A percentile compares a stretch with the other conserved stretches of the same genome.
These are phyloP conservation scores for Pythium insidiosum DNA, from an alignment of 352 stramenopile genomes.

Conservation along the genomic window DNA sequence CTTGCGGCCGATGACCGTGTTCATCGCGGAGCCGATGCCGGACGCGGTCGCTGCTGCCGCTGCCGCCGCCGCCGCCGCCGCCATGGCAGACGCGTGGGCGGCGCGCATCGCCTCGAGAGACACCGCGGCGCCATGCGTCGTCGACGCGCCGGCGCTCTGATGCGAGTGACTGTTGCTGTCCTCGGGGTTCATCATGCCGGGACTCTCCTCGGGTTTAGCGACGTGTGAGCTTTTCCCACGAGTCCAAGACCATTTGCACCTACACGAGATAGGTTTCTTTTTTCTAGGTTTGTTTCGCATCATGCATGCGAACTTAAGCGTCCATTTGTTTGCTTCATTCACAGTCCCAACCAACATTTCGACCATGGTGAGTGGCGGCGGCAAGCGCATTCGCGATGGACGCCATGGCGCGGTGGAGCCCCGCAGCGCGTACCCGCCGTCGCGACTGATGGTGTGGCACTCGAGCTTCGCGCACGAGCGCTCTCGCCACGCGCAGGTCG, in stretches of 20 bases:
- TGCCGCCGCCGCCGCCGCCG: neutral
- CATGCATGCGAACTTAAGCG: neutral
- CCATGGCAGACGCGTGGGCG: neutral
- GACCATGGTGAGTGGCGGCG: constrained; percentile 65
- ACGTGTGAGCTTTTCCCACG: too few relatives aligned
- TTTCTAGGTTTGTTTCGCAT: neutral
- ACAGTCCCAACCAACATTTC: neutral
- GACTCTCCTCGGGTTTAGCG: constrained; percentile 21
- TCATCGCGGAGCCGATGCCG: neutral
- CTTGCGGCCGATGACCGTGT: constrained; percentile 7
- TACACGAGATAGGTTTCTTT: neutral
- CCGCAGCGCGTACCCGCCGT: constrained; percentile 18
- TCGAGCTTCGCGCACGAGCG: constrained; percentile 29
- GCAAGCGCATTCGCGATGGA: constrained; percentile 27
- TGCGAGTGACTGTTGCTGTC: too few relatives aligned
- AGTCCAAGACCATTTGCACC: too few relatives aligned
- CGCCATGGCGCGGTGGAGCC: constrained; percentile 4
- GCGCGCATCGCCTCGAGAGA: too few relatives aligned
- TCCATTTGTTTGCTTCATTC: neutral
- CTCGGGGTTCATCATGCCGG: neutral
- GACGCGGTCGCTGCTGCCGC: neutral
- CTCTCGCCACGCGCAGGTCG: constrained; percentile 39
- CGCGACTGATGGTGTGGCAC: constrained; percentile 56
- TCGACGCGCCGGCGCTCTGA: too few relatives aligned
- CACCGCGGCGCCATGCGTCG: neutral